Conservation (phyloP, 2,329 filamentous ascomycete species). For the Pleochaeta shiraiana region DNA sequence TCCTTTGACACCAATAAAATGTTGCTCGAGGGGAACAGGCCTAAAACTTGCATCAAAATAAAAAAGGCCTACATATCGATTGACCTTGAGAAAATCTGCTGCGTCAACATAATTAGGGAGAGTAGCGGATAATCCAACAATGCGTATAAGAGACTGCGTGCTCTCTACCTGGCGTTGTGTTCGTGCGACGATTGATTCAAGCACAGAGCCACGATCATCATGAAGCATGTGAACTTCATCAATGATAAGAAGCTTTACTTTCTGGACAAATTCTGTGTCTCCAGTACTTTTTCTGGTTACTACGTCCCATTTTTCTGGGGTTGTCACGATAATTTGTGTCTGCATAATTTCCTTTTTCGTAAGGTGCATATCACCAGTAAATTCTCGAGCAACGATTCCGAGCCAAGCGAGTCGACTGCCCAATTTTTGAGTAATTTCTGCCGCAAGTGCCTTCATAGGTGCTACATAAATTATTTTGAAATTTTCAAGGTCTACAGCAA, state of each 20-base stretch:
- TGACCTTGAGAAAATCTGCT: conserved; percentile 90
- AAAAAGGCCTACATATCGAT: conserved; percentile 77
- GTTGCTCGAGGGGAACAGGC: conserved; percentile 87
- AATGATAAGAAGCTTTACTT: conserved; percentile 87
- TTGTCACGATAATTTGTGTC: conserved; percentile 96
- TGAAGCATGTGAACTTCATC: conserved; percentile 99
- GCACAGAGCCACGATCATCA: conserved; percentile 84
- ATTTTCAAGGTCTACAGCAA: conserved; percentile 61
- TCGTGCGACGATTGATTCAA: conserved; percentile 86
- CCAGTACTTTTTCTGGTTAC: conserved; percentile 93
- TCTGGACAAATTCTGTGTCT: conserved; percentile 93
- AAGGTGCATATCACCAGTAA: conserved; percentile 97
- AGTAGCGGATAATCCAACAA: conserved; percentile 86
- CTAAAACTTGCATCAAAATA: conserved; percentile 95
- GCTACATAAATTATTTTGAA: conserved; percentile 99
- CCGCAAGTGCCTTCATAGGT: conserved; percentile 95
- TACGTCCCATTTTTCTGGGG: conserved; percentile 98
- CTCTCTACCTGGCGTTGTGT: conserved; percentile 95
- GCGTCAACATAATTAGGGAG: conserved; percentile 95
- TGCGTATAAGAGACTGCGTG: conserved; percentile 90
- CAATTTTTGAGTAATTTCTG: conserved; percentile 88
- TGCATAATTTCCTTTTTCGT: conserved; percentile 91
- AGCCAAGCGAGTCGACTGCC: conserved; percentile 86
- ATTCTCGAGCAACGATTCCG: conserved; percentile 74
- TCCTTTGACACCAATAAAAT: conserved; percentile 91